Base-by-base conservation (phyloP, 768 basidiomycete species). In the Suillus clintonianus region DNA sequence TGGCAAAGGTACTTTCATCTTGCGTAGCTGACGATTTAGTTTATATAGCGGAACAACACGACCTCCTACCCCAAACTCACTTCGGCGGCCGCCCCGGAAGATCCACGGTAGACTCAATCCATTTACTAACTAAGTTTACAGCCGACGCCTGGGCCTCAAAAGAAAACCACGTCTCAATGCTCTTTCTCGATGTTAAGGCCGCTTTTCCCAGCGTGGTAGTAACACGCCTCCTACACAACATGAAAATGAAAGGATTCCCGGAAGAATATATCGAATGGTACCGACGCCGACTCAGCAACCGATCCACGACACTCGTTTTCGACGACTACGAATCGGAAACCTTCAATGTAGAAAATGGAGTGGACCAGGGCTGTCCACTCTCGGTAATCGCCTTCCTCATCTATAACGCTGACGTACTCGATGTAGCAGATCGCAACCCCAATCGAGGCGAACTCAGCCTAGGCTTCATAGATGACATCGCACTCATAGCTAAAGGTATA, bases 331-430 rank as follows among this genome's bases (percentile, higher is more conserved):
- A 15, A 0, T 73, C 74, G 0, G 41, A 58, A 0, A 63, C 47
- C 0, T 71, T 74, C 43, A 56, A 43, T 2, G 69, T 76, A 0
- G 39, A 32, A 3, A 68, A 64, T 19, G 72, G 77, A 0, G 64
- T 76, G 1, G 74, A 72, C 51, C 76, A 78, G 59, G 78, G 78
- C 0, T 73, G 70, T 61, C 75, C 75, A 1, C 60, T 69, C 5
- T 75, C 77, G 7, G 66, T 66, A 2, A 67, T 76, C 1, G 30
- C 67, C 0, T 76, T 71, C 60, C 48, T 71, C 2, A 68, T 75
- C 56, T 77, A 74, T 67, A 79, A 78, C 53, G n/a, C 73, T 0
- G 56, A 65, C 27, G 58, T 75, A 0, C 64, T 74, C 2, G 58
- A 70, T 3, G 22, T 62, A 0, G 63, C 60, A 15, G 32, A 64